Evolutionary conservation across 768 basidiomycete species (phyloP).

Genomic region (Lentinula guzmanii): DNA sequence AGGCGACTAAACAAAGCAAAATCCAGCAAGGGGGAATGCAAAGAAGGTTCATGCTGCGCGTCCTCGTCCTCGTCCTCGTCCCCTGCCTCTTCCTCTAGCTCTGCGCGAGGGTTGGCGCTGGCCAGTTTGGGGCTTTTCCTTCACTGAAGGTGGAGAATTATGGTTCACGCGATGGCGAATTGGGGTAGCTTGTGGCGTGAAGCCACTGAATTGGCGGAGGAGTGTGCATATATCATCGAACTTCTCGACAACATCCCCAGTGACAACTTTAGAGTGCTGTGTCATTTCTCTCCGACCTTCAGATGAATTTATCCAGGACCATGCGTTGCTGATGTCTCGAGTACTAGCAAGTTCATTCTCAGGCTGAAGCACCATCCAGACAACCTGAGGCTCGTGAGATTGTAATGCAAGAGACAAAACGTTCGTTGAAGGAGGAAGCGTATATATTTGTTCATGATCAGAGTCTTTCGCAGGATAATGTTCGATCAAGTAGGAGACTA

Average conservation of each 20-base stretch:
- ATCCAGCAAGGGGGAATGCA: neutral
- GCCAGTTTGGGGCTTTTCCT: neutral
- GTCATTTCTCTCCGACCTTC: constrained; percentile 19
- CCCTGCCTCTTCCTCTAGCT: neutral
- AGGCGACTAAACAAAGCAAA: neutral
- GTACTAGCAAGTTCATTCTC: constrained; percentile 46
- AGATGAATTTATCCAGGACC: constrained; percentile 40
- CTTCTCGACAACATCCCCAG: constrained; percentile 25
- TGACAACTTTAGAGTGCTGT: constrained; percentile 13
- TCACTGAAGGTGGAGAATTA: neutral
- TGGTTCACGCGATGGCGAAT: constrained; percentile 11
- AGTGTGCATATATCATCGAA: constrained; percentile 47
- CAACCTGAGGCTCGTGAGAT: constrained; percentile 56
- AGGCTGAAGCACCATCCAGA: constrained; percentile 48
- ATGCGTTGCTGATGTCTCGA: constrained; percentile 44
- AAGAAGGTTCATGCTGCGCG: neutral
- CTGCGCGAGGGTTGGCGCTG: neutral
- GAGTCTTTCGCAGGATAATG: constrained; percentile 47
- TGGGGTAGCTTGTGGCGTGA: constrained; percentile 37
- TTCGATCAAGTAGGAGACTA: constrained; percentile 58
- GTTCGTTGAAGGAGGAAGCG: constrained; percentile 30
- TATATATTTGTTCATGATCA: constrained; percentile 47
- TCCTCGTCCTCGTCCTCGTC: neutral
- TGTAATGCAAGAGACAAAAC: constrained; percentile 53
- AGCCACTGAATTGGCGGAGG: constrained; percentile 43